Evolutionary conservation across 2,329 filamentous ascomycete genomes (phyloP).

Genomic region (Talaromyces sp.): DNA sequence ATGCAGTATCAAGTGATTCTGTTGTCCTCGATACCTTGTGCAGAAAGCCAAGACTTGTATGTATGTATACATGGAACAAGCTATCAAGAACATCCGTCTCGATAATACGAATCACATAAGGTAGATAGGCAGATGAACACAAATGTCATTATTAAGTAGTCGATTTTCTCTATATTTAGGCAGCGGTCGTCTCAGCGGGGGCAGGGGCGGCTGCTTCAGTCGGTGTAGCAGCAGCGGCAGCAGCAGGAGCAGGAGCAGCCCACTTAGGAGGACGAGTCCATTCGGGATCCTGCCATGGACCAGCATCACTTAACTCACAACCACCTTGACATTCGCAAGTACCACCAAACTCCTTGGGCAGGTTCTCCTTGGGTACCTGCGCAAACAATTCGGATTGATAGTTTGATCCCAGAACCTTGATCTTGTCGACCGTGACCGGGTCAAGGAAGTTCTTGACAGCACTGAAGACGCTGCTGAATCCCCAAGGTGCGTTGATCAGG

Average conservation of each 20-base stretch:
- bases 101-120: neutral
- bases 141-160: neutral
- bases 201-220: slow-evolving; percentile 12
- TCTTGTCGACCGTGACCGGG: slow-evolving; percentile 94
- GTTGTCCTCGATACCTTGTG: neutral
- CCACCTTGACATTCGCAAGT: slow-evolving; percentile 76
- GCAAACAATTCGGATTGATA: slow-evolving; percentile 81
- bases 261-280: slow-evolving; percentile 46
- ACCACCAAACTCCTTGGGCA: slow-evolving; percentile 83
- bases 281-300: slow-evolving; percentile 67
- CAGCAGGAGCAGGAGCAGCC: slow-evolving; percentile 31
- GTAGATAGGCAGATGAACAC: neutral
- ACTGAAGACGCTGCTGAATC: slow-evolving; percentile 80
- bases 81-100: neutral
- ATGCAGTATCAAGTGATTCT: neutral
- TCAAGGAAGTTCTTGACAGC: slow-evolving; percentile 93
- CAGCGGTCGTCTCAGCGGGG: slow-evolving; percentile 8
- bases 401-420: slow-evolving; percentile 75
- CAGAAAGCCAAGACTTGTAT: neutral
- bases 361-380: slow-evolving; percentile 85
- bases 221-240: slow-evolving; percentile 23
- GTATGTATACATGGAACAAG: neutral
- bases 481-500: slow-evolving; percentile 97
- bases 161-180: slow-evolving; percentile 10
- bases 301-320: slow-evolving; percentile 81